phyloP scores from a whole-genome alignment of 106 monocot genomes.

The Xerophyta viscosa region DNA sequence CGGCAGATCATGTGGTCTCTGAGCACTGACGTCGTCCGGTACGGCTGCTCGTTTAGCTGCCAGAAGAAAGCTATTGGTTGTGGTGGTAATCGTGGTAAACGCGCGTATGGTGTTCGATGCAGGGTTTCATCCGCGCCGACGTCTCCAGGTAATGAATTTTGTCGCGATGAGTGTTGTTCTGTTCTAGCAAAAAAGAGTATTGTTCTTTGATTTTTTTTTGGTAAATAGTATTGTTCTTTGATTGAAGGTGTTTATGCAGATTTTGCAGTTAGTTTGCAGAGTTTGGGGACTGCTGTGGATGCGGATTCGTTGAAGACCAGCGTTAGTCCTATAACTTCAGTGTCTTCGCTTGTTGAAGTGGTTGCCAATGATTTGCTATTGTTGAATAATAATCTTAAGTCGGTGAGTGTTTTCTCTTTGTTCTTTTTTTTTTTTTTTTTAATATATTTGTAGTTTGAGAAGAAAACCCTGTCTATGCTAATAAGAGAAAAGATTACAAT shows the following conservation, averaged over 20 bases:
- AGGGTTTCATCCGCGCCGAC: conserved; percentile 32
- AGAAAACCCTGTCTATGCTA: too few relatives aligned
- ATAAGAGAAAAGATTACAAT: too few relatives aligned
- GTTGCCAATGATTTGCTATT: conserved; percentile 49
- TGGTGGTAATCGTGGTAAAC: neutral
- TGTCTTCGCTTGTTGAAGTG: conserved; percentile 48
- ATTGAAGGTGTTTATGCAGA: too few relatives aligned
- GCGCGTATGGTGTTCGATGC: conserved; percentile 47
- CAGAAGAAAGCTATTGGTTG: conserved; percentile 1
- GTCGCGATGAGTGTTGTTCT: neutral
- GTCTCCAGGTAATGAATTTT: neutral
- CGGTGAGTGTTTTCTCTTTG: conserved; percentile 37
- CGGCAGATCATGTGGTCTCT: conserved; percentile 37
- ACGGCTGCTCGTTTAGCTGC: conserved; percentile 11
- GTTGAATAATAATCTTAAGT: conserved; percentile 69
- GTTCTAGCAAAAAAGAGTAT: conserved; percentile 10
- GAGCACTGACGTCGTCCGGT: conserved; percentile 24
- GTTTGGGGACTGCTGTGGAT: neutral
- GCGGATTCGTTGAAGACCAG: conserved; percentile 1
- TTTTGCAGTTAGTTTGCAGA: conserved; percentile 18
- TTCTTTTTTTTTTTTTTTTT: neutral
- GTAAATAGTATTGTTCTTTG: neutral
- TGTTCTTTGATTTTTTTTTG: neutral
- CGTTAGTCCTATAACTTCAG: conserved; percentile 17
- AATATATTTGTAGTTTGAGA: neutral